Base-by-base conservation (phyloP, 2,329 filamentous ascomycete genomes). In the Aspergillus fructus region DNA sequence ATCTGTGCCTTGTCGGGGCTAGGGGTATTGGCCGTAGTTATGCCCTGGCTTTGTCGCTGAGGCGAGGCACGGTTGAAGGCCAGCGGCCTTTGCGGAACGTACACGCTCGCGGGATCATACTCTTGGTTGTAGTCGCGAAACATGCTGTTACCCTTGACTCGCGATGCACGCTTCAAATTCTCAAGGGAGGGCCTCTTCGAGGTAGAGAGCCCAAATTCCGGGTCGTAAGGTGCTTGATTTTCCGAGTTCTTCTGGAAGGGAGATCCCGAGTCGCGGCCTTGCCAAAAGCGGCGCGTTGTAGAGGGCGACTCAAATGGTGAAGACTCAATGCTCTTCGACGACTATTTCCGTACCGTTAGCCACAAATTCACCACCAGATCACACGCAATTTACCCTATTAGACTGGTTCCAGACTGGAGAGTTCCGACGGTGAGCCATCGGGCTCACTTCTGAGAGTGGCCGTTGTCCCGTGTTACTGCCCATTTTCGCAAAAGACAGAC, bases 141-240 rank as follows among this genome's bases (percentile, higher is more conserved):
- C 82, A 97, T 97, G 78, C 89, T 96, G 83, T 93, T 97, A 79
- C 96, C 97, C 83, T 93, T 96, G 68, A 99, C 94, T 59, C 94
- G 89, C 55, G 93, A 96, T 33, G 92, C 93, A 73, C 89, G 91
- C 78, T 97, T 96, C 59, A 99, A 83, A 70, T 93, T 93, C 82
- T 99, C 94, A 65, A 99, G 93, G 17, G 93, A 97, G 46, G 91
- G 90, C 71, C 93, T 88, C 69, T 91, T 89, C 57, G 86, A 88
- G 21, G 90, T 87, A 46, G 89, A 88, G 7, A 88, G 85, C 11
- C 89, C 86, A 43, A 83, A 80, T 50, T 85, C 81, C 57, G 84
- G 81, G 63, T 85, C 81, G 59, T 76, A 76, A 55, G 77, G 86
- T 56, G 82, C 74, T 47, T 79, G 82, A 76, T 96, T 96, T 76